These are phyloP conservation scores for Hirsutella rhossiliensis DNA, from an alignment of 2,329 filamentous ascomycete species.

Conservation along the genomic window DNA sequence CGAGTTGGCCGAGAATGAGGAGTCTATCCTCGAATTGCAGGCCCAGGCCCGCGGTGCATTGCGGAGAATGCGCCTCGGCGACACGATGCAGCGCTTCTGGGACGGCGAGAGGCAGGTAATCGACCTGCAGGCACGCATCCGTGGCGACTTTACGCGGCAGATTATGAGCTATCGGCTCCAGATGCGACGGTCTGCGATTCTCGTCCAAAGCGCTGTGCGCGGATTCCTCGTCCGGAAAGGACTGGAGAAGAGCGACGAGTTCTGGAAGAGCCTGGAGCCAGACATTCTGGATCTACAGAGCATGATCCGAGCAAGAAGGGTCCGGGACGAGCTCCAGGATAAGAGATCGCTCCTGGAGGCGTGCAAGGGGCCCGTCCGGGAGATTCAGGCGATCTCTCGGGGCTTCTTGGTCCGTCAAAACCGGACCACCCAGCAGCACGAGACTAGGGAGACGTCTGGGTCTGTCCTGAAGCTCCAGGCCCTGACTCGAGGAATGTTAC, in stretches of 20 bases:
- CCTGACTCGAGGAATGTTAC: slow-evolving; percentile 52
- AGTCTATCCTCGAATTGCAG: slow-evolving; percentile 66
- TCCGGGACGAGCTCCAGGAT: slow-evolving; percentile 44
- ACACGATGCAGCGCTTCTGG: slow-evolving; percentile 84
- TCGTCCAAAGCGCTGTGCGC: slow-evolving; percentile 67
- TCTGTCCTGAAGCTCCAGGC: slow-evolving; percentile 51
- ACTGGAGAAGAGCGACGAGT: slow-evolving; percentile 48
- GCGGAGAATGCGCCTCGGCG: slow-evolving; percentile 62
- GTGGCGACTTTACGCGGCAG: slow-evolving; percentile 79
- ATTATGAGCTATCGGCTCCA: slow-evolving; percentile 69
- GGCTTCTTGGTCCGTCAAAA: slow-evolving; percentile 53
- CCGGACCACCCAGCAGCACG: slow-evolving; percentile 41
- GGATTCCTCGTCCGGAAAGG: slow-evolving; percentile 61
- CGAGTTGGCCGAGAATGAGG: slow-evolving; percentile 68
- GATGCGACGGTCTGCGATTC: slow-evolving; percentile 70
- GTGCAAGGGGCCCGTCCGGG: slow-evolving; percentile 50
- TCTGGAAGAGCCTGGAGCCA: slow-evolving; percentile 58
- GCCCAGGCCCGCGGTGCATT: slow-evolving; percentile 75
- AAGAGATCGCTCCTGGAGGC: slow-evolving; percentile 46
- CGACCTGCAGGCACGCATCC: slow-evolving; percentile 74
- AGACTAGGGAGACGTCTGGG: slow-evolving; percentile 38
- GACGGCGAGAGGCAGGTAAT: slow-evolving; percentile 66
- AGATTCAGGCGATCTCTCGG: slow-evolving; percentile 53
- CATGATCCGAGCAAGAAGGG: slow-evolving; percentile 59
- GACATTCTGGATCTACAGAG: slow-evolving; percentile 74